phyloP scores from a whole-genome alignment of 768 basidiomycete species.

The Suillus hirtellus region DNA sequence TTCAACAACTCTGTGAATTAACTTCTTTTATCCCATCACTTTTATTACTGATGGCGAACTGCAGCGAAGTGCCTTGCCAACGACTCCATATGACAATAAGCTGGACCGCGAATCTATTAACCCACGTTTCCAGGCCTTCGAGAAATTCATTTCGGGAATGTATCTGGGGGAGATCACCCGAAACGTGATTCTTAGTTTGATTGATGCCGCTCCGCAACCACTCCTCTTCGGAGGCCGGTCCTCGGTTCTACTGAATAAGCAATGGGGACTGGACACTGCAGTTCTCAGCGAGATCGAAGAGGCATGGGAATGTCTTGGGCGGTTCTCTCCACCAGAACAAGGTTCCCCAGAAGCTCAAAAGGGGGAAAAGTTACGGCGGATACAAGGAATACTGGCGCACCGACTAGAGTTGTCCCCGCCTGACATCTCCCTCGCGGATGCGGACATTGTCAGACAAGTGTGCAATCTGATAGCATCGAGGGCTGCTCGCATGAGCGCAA shows the following conservation, averaged over 20 bases:
- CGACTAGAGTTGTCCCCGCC: conserved; percentile 44
- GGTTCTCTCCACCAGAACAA: conserved; percentile 28
- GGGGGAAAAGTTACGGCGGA: conserved; percentile 46
- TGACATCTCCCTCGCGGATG: conserved; percentile 59
- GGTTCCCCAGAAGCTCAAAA: conserved; percentile 5
- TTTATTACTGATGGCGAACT: conserved; percentile 10
- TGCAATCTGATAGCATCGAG: conserved; percentile 76
- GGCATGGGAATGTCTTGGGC: conserved; percentile 59
- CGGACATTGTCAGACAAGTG: conserved; percentile 82
- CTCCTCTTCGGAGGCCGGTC: conserved; percentile 82
- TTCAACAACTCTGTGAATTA: conserved; percentile 86
- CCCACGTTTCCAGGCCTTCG: conserved; percentile 88
- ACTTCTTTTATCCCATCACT: neutral
- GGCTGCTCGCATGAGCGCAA: conserved; percentile 81
- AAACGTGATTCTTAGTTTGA: conserved; percentile 77
- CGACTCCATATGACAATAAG: conserved; percentile 88
- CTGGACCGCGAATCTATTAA: conserved; percentile 95
- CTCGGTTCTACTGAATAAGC: conserved; percentile 71
- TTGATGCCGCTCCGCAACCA: conserved; percentile 71
- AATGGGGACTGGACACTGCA: conserved; percentile 96
- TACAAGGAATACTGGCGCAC: conserved; percentile 61
- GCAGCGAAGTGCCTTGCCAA: conserved; percentile 80
- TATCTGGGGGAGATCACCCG: conserved; percentile 95
- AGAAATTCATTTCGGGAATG: conserved; percentile 99
- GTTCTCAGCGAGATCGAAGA: conserved; percentile 82